A percentile compares a stretch with the other conserved stretches of the same genome.
These are phyloP conservation scores for Xylaria nigripes DNA, from an alignment of 495 filamentous ascomycete species.

Conservation along the genomic window DNA sequence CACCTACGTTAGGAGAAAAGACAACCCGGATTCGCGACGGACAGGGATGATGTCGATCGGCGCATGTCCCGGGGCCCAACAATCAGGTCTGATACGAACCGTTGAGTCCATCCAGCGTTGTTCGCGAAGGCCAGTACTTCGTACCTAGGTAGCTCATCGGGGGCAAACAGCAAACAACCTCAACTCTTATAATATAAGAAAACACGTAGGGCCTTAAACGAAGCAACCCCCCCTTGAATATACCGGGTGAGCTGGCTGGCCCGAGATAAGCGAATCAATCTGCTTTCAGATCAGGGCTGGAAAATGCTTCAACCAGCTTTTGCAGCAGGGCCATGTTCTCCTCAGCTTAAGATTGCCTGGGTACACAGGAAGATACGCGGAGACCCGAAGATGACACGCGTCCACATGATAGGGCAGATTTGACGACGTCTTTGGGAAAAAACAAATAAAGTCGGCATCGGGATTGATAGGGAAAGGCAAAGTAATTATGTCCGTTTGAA, in stretches of 20 bases:
- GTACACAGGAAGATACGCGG: neutral
- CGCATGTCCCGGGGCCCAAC: constrained; percentile 25
- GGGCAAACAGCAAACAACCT: neutral
- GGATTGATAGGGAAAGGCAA: neutral
- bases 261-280: no score
- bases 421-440: neutral
- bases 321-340: neutral
- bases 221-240: neutral
- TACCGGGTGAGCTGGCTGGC: neutral
- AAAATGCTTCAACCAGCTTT: neutral
- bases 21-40: neutral
- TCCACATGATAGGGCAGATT: neutral
- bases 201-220: neutral
- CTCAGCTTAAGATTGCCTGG: constrained; percentile 4
- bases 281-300: neutral
- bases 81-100: constrained; percentile 2
- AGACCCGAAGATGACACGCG: neutral
- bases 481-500: no score
- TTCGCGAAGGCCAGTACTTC: neutral
- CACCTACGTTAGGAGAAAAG: neutral
- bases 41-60: constrained; percentile 28
- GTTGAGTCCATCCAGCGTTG: neutral
- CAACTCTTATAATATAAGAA: neutral
- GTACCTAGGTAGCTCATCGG: no score
- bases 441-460: neutral